Percentiles rank a stretch among this genome's conserved stretches.
Evolutionary conservation across 805 yeast genomes (phyloP).

Genomic region (Yarrowia sp.): DNA sequence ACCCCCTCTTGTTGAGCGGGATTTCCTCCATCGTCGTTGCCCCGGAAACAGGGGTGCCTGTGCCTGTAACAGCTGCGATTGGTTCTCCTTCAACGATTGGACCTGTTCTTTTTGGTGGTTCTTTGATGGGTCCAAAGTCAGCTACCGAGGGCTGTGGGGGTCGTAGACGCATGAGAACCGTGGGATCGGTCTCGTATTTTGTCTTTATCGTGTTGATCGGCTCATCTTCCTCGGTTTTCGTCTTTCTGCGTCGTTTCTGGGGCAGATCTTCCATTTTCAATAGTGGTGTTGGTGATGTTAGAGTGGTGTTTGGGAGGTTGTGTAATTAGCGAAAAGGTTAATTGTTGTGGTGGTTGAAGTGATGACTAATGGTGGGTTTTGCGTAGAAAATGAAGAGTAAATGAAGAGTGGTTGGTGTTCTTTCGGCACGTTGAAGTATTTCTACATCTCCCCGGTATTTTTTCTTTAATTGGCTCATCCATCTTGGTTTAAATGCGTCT

Average conservation of each 20-base stretch:
- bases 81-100: conserved; percentile 17
- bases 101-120: conserved; percentile 23
- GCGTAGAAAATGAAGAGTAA: too few species aligned
- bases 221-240: conserved; percentile 15
- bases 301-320: conserved; percentile 24
- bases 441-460: too few species aligned
- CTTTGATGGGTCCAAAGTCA: conserved; percentile 29
- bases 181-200: conserved; percentile 25
- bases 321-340: not conserved
- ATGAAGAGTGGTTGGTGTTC: too few species aligned
- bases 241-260: conserved; percentile 28
- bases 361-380: not conserved
- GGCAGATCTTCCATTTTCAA: conserved; percentile 24
- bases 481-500: too few species aligned
- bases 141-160: conserved; percentile 34
- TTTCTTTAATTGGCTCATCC: too few species aligned
- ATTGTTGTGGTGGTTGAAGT: not conserved
- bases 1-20: conserved; percentile 81
- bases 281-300: conserved; percentile 3
- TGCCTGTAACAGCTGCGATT: conserved; percentile 12
- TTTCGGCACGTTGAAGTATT: too few species aligned
- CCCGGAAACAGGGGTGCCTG: conserved; percentile 24
- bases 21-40: conserved; percentile 64
- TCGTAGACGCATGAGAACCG: conserved; percentile 18
- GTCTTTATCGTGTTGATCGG: not conserved